These are phyloP conservation scores for Aureobasidium sp. DNA, from an alignment of 2,329 filamentous ascomycete species.

Conservation along the genomic window DNA sequence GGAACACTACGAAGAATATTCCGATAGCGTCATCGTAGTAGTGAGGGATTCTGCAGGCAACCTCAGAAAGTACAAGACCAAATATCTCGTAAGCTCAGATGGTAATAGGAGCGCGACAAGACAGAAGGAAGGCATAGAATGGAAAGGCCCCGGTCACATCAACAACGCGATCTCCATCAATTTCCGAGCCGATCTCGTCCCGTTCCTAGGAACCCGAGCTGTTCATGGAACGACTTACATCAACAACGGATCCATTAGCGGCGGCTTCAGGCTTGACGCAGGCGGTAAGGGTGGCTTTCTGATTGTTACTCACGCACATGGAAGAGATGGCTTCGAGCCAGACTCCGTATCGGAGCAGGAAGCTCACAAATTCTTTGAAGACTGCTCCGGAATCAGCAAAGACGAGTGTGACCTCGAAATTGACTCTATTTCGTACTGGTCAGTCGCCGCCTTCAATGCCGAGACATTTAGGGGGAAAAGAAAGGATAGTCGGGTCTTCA, in stretches of 20 bases:
- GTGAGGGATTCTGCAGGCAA: constrained; percentile 11
- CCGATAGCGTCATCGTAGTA: constrained; percentile 19
- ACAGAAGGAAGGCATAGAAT: constrained; percentile 18
- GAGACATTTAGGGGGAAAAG: background rate
- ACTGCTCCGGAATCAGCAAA: background rate
- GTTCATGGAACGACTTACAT: constrained; percentile 24
- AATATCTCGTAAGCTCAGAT: constrained; percentile 21
- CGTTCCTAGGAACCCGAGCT: constrained; percentile 1
- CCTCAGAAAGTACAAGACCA: constrained; percentile 15
- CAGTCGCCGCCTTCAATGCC: background rate
- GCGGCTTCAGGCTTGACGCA: constrained; percentile 23
- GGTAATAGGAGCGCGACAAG: constrained; percentile 19
- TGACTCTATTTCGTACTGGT: constrained; percentile 14
- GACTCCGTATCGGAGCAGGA: constrained; percentile 7
- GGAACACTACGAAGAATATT: constrained; percentile 20
- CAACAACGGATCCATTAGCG: constrained; percentile 19
- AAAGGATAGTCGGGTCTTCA: background rate
- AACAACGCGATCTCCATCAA: constrained; percentile 23
- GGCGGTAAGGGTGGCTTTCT: constrained; percentile 22
- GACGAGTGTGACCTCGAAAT: constrained; percentile 6
- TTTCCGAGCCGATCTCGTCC: constrained; percentile 21
- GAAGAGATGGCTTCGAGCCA: background rate
- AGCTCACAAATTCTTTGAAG: constrained; percentile 4
- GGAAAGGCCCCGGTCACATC: constrained; percentile 21
- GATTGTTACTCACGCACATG: constrained; percentile 21